phyloP scores from a whole-genome alignment of 2,329 filamentous ascomycete genomes.

The Colletotrichum caudatum region DNA sequence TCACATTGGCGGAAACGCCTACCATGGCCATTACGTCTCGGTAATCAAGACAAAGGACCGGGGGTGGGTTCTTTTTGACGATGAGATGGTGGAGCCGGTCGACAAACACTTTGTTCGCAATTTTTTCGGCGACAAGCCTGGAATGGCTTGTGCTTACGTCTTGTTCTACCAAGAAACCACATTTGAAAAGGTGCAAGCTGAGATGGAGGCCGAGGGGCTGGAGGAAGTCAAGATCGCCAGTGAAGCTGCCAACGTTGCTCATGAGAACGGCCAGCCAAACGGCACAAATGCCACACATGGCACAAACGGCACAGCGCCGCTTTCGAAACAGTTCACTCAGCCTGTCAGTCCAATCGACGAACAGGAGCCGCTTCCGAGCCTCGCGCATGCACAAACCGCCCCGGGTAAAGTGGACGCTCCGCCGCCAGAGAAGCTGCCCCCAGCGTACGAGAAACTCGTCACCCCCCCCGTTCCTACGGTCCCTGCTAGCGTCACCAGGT shows the following conservation, averaged over 20 bases:
- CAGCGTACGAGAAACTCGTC: constrained; percentile 51
- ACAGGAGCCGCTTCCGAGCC: constrained; percentile 65
- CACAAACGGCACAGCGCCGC: constrained; percentile 57
- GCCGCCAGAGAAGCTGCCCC: constrained; percentile 45
- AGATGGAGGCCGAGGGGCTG: constrained; percentile 84
- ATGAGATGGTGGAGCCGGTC: constrained; percentile 98
- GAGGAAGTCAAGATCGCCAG: constrained; percentile 70
- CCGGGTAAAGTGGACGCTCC: constrained; percentile 55
- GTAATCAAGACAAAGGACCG: constrained; percentile 98
- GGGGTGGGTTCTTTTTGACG: constrained; percentile 96
- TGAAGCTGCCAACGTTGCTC: constrained; percentile 67
- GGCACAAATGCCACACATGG: constrained; percentile 63
- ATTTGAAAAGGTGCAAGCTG: constrained; percentile 74
- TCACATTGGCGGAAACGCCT: constrained; percentile 95
- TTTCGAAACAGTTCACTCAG: constrained; percentile 65
- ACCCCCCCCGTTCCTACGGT: constrained; percentile 47
- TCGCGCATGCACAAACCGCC: constrained; percentile 76
- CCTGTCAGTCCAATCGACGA: constrained; percentile 61
- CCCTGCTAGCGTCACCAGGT: constrained; percentile 44
- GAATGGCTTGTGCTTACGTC: constrained; percentile 94
- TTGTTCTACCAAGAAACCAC: constrained; percentile 96
- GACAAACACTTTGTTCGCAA: constrained; percentile 96
- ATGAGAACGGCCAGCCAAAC: constrained; percentile 60
- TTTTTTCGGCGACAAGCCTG: constrained; percentile 94
- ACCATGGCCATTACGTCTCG: constrained; percentile 97